These are phyloP conservation scores for Cinchona pubescens DNA, from an alignment of 257 asterid genomes.

Conservation along the genomic window DNA sequence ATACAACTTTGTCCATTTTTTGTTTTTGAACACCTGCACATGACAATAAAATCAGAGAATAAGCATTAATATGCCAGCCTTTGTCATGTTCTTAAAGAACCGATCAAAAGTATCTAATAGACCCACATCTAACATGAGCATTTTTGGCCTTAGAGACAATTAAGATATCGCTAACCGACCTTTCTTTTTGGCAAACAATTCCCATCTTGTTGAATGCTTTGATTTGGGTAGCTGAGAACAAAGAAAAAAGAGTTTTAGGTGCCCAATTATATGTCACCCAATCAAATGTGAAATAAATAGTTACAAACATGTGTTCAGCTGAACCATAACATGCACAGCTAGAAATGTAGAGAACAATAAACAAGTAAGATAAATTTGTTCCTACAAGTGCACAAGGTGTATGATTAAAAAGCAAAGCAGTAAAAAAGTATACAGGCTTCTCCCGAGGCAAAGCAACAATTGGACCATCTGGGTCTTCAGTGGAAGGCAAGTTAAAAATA, in stretches of 20 bases:
- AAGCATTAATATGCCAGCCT: neutral
- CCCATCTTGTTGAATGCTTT: conserved; percentile 92
- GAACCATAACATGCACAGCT: too few species aligned
- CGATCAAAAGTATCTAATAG: neutral
- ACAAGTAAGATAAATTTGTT: too few species aligned
- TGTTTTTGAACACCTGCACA: conserved; percentile 64
- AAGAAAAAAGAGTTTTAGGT: conserved; percentile 10
- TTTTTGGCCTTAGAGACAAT: neutral
- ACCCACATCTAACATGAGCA: neutral
- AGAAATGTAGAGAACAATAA: too few species aligned
- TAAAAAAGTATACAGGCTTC: conserved; percentile 69
- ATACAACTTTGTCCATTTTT: conserved; percentile 73
- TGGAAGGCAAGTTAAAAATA: conserved; percentile 72
- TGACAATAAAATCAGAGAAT: conserved; percentile 4
- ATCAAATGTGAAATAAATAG: too few species aligned
- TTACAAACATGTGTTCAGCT: too few species aligned
- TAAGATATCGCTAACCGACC: conserved; percentile 37
- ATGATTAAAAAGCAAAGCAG: neutral
- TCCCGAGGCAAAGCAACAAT: conserved; percentile 72
- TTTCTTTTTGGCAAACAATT: conserved; percentile 78
- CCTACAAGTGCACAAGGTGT: too few species aligned
- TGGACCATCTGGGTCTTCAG: conserved; percentile 74
- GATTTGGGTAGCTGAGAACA: conserved; percentile 82
- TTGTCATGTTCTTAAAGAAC: neutral
- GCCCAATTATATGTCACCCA: conserved; percentile 2